Percentiles rank a stretch among this genome's conserved stretches.
phyloP scores from a whole-genome alignment of 306 rosid genomes.

The Urtica urens region DNA sequence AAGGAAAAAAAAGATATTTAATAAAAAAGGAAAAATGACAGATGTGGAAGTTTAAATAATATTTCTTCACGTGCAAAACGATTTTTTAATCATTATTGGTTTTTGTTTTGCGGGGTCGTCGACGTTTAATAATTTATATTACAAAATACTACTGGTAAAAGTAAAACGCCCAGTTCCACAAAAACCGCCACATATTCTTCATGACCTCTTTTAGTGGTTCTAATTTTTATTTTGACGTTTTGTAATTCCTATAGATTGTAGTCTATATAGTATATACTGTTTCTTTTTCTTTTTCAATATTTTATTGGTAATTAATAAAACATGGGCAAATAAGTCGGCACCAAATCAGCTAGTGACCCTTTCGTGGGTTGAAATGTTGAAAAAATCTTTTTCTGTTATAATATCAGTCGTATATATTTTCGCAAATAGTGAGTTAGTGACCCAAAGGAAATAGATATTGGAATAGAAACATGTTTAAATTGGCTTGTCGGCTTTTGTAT shows the following conservation, averaged over 20 bases:
- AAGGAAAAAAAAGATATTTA: too few relatives aligned
- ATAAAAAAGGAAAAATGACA: neutral
- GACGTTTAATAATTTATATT: neutral
- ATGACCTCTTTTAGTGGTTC: neutral
- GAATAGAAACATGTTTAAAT: neutral
- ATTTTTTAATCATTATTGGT: neutral
- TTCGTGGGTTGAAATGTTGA: neutral
- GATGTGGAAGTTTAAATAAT: neutral
- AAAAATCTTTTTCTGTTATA: neutral
- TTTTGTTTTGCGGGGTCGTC: neutral
- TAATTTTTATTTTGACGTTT: neutral
- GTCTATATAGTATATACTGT: neutral
- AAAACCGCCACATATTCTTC: constrained; percentile 1
- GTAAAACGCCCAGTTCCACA: neutral
- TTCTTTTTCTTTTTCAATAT: neutral
- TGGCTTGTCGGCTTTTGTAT: too few relatives aligned
- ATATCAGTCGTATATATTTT: too few relatives aligned
- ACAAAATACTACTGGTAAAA: neutral
- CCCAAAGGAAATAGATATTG: neutral
- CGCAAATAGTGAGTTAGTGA: neutral
- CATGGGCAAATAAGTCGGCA: constrained; percentile 5
- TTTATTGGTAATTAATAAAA: neutral
- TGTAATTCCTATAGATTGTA: neutral
- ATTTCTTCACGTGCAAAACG: constrained; percentile 7
- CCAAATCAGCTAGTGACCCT: neutral